phyloP scores from a whole-genome alignment of 768 basidiomycete genomes.

The Boletus fagicola region DNA sequence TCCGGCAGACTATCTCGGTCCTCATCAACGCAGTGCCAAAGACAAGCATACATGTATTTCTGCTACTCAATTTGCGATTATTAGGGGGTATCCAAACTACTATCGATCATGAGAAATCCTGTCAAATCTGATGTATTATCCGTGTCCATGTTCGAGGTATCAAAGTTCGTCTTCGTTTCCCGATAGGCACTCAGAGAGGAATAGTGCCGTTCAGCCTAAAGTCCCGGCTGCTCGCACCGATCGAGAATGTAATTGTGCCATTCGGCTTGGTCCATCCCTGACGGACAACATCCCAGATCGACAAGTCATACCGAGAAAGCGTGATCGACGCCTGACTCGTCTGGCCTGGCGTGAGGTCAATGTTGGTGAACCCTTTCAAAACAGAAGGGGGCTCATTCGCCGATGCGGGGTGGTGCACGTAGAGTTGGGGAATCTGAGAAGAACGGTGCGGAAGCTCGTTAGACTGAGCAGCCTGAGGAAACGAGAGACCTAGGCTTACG shows the following conservation, averaged over 20 bases:
- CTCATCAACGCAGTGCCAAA: background rate
- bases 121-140: background rate
- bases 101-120: background rate
- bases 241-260: conserved; percentile 58
- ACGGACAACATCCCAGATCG: conserved; percentile 69
- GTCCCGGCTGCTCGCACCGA: conserved; percentile 72
- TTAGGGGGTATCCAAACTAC: background rate
- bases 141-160: background rate
- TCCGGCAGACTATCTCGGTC: too few species aligned
- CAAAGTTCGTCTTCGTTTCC: background rate
- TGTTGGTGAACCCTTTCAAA: conserved; percentile 66
- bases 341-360: conserved; percentile 49
- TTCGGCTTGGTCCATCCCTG: conserved; percentile 75
- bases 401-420: conserved; percentile 62
- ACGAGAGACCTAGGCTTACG: conserved; percentile 34
- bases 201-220: conserved; percentile 47
- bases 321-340: conserved; percentile 48
- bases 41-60: background rate
- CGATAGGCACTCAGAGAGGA: conserved; percentile 11
- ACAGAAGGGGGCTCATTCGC: conserved; percentile 71
- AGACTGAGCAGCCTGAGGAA: background rate
- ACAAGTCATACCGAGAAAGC: conserved; percentile 67
- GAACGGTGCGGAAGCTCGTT: background rate
- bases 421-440: conserved; percentile 68
- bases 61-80: background rate